Conservation (phyloP, 78 protist species). For the Carpediemonas membranifera region DNA sequence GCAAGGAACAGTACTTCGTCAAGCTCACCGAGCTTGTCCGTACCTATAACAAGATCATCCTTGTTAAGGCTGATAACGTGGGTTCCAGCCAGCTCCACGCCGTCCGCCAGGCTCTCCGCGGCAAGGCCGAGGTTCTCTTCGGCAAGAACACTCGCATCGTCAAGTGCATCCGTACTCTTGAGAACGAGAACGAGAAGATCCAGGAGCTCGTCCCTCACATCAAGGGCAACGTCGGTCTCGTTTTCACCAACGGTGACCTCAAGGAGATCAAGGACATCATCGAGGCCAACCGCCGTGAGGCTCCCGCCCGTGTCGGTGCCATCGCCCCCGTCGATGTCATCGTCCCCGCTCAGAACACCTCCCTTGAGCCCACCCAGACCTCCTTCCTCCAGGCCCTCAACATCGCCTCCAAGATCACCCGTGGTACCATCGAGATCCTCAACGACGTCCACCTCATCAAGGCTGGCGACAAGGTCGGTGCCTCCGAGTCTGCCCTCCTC, state of each 20-base stretch:
- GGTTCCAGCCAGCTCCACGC: constrained; percentile 83
- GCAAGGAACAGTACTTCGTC: constrained; percentile 28
- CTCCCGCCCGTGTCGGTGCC: constrained; percentile 89
- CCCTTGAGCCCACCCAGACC: constrained; percentile 90
- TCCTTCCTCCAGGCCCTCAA: constrained; percentile 95
- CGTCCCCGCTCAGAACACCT: constrained; percentile 89
- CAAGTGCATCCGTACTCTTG: constrained; percentile 30
- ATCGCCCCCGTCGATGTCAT: constrained; percentile 76
- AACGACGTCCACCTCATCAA: constrained; percentile 65
- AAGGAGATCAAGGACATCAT: constrained; percentile 45
- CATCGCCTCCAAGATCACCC: constrained; percentile 92
- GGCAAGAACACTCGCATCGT: constrained; percentile 94
- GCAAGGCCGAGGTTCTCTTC: constrained; percentile 77
- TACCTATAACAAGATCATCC: constrained; percentile 40
- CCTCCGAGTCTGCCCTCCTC: constrained; percentile 90
- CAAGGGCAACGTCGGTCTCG: constrained; percentile 78
- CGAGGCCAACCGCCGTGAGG: constrained; percentile 48
- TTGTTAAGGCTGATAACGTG: constrained; percentile 87
- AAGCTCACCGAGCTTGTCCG: constrained; percentile 14
- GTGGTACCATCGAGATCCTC: constrained; percentile 89
- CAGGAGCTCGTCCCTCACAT: constrained; percentile 50
- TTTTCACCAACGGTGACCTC: constrained; percentile 82
- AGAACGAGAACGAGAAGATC: constrained; percentile 45
- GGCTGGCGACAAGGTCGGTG: constrained; percentile 80
- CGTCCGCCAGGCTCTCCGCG: constrained; percentile 81